Percentiles rank a stretch among this genome's conserved stretches.
Conservation (phyloP, 108 stramenopile species). For the Ochromonas danica region DNA sequence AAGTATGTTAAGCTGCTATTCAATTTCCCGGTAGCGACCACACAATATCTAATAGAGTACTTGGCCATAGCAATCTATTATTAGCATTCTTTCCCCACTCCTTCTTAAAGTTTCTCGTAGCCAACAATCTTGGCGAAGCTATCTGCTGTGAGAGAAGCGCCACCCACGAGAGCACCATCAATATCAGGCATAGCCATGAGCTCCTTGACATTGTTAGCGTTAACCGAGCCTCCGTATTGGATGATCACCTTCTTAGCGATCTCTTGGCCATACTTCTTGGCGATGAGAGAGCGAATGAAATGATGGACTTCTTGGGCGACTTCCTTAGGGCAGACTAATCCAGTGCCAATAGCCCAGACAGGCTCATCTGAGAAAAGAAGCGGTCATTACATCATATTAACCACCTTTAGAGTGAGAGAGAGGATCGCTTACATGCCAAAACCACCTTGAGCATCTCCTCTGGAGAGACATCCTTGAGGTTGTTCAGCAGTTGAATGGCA, state of each 20-base stretch:
- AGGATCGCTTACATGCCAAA: constrained; percentile 51
- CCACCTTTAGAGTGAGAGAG: not conserved
- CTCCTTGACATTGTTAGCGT: constrained; percentile 22
- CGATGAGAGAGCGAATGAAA: constrained; percentile 4
- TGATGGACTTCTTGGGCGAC: constrained; percentile 12
- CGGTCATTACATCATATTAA: not conserved
- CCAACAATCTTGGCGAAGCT: constrained; percentile 83
- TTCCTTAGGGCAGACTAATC: constrained; percentile 23
- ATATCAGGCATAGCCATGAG: constrained; percentile 34
- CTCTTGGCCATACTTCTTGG: constrained; percentile 32
- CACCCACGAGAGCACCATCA: constrained; percentile 33
- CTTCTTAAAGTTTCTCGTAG: too few species aligned
- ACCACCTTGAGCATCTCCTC: constrained; percentile 67
- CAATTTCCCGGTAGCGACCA: too few species aligned
- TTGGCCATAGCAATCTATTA: too few species aligned
- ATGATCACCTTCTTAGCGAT: constrained; percentile 9
- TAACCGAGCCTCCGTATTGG: constrained; percentile 31
- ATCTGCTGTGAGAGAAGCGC: constrained; percentile 33
- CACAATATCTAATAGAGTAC: too few species aligned
- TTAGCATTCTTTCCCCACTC: too few species aligned
- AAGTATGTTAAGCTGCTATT: too few species aligned
- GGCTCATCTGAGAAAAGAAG: constrained; percentile 25
- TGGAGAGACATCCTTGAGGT: constrained; percentile 44
- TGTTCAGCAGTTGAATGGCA: constrained; percentile 54
- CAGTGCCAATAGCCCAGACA: constrained; percentile 33